Conservation (phyloP, 2,329 filamentous ascomycete species). For the Teratosphaeria epicoccoides region DNA sequence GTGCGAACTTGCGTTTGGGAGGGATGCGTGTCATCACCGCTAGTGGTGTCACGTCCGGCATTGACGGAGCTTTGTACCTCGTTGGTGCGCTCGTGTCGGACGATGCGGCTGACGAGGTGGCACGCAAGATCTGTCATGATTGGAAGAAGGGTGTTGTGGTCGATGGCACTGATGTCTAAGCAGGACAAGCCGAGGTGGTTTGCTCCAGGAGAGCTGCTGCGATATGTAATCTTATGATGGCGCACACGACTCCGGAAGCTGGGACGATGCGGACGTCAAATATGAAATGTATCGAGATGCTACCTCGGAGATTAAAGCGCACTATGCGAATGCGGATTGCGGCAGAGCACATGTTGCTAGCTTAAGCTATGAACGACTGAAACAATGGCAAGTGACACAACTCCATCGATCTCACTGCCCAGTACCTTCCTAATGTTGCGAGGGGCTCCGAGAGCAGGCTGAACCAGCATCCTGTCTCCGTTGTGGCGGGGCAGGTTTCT, state of each 20-base stretch:
- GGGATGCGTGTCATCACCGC: conserved; percentile 65
- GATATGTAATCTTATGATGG: not conserved
- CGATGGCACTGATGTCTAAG: conserved; percentile 71
- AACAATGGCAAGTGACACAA: not conserved
- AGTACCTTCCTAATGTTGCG: no score
- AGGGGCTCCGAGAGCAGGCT: no score
- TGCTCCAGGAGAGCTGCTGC: not conserved
- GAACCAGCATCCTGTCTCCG: no score
- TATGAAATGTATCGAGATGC: not conserved
- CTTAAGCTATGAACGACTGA: not conserved
- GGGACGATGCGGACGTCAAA: not conserved
- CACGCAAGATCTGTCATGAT: conserved; percentile 65
- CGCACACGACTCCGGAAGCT: not conserved
- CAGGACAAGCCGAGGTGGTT: not conserved
- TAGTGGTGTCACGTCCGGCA: conserved; percentile 66
- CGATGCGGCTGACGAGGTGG: conserved; percentile 64
- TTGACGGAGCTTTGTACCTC: conserved; percentile 77
- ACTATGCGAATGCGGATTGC: not conserved
- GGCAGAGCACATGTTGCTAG: not conserved
- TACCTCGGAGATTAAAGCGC: conserved; percentile 1
- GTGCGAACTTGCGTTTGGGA: conserved; percentile 62
- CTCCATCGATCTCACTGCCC: not conserved
- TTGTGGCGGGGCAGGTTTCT: no score
- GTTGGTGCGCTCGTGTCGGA: conserved; percentile 72
- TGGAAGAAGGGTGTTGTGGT: conserved; percentile 81